phyloP scores from a whole-genome alignment of 2,329 filamentous ascomycete species.

The Metarhizium sp. region DNA sequence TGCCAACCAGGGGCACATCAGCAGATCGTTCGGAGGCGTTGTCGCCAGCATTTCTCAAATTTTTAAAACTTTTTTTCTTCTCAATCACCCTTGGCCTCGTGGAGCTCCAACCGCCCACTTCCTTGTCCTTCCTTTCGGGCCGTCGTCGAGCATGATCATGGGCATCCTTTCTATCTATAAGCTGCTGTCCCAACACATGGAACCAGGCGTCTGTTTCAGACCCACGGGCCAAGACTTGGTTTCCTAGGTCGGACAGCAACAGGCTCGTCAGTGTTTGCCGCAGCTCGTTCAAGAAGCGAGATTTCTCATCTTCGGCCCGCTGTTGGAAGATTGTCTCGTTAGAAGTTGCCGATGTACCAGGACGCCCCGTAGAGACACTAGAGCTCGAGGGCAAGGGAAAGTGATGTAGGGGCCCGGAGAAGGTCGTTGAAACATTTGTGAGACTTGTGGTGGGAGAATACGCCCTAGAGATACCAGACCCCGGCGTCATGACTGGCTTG shows the following conservation, averaged over 20 bases:
- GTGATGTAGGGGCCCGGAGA: conserved; percentile 33
- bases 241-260: conserved; percentile 81
- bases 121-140: conserved; percentile 30
- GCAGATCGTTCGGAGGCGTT: conserved; percentile 22
- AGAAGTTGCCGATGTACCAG: conserved; percentile 57
- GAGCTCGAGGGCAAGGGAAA: conserved; percentile 34
- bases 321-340: conserved; percentile 58
- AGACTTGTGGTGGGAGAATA: conserved; percentile 55
- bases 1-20: conserved; percentile 28
- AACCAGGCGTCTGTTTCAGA: conserved; percentile 94
- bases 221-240: conserved; percentile 74
- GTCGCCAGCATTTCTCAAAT: conserved; percentile 45
- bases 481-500: conserved; percentile 55
- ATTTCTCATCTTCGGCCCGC: conserved; percentile 57
- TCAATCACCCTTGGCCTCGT: conserved; percentile 44
- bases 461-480: conserved; percentile 48
- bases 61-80: conserved; percentile 61
- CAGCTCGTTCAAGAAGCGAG: conserved; percentile 67
- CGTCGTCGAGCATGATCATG: conserved; percentile 36
- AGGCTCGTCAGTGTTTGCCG: conserved; percentile 75
- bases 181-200: conserved; percentile 54
- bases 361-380: conserved; percentile 43
- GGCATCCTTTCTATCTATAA: conserved; percentile 52
- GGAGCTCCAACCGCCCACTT: conserved; percentile 31
- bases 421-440: conserved; percentile 44